Evolutionary conservation across 306 rosid species (phyloP), one percentile per base, ranked within the genome.

Genomic region (Quercus robur): DNA sequence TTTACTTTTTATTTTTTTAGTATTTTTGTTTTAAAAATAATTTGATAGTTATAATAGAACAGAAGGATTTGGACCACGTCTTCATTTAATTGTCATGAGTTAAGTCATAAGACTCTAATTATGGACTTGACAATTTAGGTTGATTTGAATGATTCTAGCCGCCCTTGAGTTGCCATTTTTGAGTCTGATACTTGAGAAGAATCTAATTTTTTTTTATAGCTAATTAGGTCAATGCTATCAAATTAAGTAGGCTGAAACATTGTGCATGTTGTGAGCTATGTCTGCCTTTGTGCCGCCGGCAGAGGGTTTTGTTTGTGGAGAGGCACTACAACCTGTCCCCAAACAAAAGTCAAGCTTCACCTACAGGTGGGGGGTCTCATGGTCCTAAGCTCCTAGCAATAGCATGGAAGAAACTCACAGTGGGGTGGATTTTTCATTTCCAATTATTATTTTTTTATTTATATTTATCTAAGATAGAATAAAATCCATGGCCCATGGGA

Each of bases 61-160:
- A 0, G 11, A 38, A 38, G 0, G 3, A 38, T 7, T 38, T 38
- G 10, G 11, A 38, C 3, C 3, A 8, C 3, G 0, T 7, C 1
- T 38, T 38, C 46, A 38, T 38, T 38, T 2, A 8, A 38, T 7
- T 38, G 46, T 38, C 46, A 38, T 2, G 44, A 38, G 9, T 35
- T 35, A 6, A 35, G 44, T 6, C 0, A 6, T 35, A 35, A 35
- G 44, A 6, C 2, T 35, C 44, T 33, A 19, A 12, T 13, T 28
- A 19, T 18, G 41, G 31, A 23, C 26, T 23, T 23, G 66, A 49
- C 15, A 11, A 10, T 3, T 10, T 21, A 61, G 67, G 67, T 61
- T 61, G 67, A 61, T 61, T 61, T 25, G 67, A 61, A 61, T 12
- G 67, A 30, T 61, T 61, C 8, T 25, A 12, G 18, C 67, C 3